phyloP scores from a whole-genome alignment of 345 rosid genomes.

The Melastoma malabathricum region DNA sequence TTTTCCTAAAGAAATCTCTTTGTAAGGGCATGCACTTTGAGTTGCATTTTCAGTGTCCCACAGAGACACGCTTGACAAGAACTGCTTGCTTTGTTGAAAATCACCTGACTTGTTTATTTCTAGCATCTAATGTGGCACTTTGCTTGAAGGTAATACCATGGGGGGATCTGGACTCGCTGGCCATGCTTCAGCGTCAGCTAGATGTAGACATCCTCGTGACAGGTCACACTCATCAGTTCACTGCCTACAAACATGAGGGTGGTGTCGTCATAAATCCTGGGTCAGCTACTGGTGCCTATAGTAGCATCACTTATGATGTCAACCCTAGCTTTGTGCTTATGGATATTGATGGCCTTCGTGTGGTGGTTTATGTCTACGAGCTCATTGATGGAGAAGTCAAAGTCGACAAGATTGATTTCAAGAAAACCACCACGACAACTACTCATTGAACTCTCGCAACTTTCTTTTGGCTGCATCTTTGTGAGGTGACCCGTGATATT shows the following conservation, averaged over 20 bases:
- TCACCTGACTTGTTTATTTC: background rate
- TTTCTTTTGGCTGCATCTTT: background rate
- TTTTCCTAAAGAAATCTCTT: background rate
- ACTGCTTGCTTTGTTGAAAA: background rate
- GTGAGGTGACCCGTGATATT: background rate
- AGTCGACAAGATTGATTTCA: slow-evolving; percentile 93
- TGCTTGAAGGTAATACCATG: slow-evolving; percentile 68
- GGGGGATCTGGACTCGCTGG: slow-evolving; percentile 91
- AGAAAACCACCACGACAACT: slow-evolving; percentile 54
- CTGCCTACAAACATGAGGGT: slow-evolving; percentile 92
- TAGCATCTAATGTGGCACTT: background rate
- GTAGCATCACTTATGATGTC: slow-evolving; percentile 77
- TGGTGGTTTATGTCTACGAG: slow-evolving; percentile 88
- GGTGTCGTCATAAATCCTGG: slow-evolving; percentile 96
- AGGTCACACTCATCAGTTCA: slow-evolving; percentile 95
- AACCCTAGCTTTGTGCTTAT: slow-evolving; percentile 93
- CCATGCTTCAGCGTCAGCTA: slow-evolving; percentile 92
- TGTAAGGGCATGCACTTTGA: no score
- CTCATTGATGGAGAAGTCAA: slow-evolving; percentile 92
- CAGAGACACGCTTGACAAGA: no score
- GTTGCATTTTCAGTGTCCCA: no score
- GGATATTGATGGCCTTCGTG: slow-evolving; percentile 90
- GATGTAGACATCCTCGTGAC: slow-evolving; percentile 93
- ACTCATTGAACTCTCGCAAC: slow-evolving; percentile 22
- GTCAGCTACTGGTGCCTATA: slow-evolving; percentile 86